Base-by-base conservation (phyloP, 2,329 filamentous ascomycete species). In the Fusarium temperatum region DNA sequence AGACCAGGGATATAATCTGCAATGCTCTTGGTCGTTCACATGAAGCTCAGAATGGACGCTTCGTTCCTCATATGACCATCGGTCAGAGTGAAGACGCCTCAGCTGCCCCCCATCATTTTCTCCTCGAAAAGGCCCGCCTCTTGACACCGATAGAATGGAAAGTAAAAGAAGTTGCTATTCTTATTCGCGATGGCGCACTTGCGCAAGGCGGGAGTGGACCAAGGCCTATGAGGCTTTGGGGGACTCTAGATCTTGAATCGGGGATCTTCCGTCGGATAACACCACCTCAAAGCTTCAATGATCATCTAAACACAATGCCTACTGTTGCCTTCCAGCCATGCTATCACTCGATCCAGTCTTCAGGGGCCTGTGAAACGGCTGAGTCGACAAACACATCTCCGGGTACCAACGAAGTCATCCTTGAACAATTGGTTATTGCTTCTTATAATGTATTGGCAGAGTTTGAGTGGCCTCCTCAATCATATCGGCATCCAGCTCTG, bases 181-280 rank as follows among this genome's bases (percentile, higher is more conserved):
- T 92, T 51, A 79, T 88, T 51, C 86, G 89, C 24, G 86, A 88
- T 9, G 15, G 62, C 15, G 68, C 81, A 77, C 53, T 75, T 76
- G 50, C 76, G 72, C 51, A 77, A 69, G 44, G 77, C 72, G 64
- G 80, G 70, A 56, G 78, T 12, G 70, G 80, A 12, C 78, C 81
- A 2, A 84, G 83, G 30, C 81, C 83, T 47, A 92, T 93, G 91
- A 86, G 82, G 45, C 75, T 88, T 28, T 91, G 89, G 89, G 87
- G 86, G 4, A 83, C 81, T 5, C 82, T 92, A 26, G 78, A 85
- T 44, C 74, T 84, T 7, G 72, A 70, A 7, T 75, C 75, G 13
- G 67, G 68, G 8, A 58, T 53, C 20, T 42, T 78, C 14, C 64
- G 38, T 38, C 57, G 48, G 39, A 45, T 20, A 15, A 9, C 39